Base-by-base conservation (phyloP, 148 eudicot species). In the Pouteria glomerata region DNA sequence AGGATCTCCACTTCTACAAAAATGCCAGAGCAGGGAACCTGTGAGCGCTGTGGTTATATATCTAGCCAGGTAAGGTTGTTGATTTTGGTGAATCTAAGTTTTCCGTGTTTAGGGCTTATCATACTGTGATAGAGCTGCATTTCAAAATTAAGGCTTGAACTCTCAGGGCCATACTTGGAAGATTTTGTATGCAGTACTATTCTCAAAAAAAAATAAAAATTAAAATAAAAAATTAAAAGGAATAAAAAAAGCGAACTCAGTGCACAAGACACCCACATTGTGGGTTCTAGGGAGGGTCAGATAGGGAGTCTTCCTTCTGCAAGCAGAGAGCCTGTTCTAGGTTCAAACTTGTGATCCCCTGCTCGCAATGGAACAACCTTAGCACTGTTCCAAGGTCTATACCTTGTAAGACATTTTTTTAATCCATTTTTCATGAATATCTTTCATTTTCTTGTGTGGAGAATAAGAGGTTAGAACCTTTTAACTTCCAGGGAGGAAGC, bases 11-110 rank as follows among this genome's bases (percentile, higher is more conserved):
- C 97, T 50, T 73, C 86, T 69, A 89, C 99, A 31, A 95, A 95
- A 82, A 95, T 95, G 99, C 99, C 99, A n/a, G 99, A 95, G 84
- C 99, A 95, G 76, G 99, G 99, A 78, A 95, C 78, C 59, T 95
- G 99, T 79, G 94, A 91, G 77, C 92, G 92, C 31, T 91, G 70
- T 66, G 70, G 70, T 48, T 66, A 66, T 50, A 66, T 66, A 47
- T 66, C 70, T 50, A 66, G 70, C 70, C 70, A 66, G 57, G 70
- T 86, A 77, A 76, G 34, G 42, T 55, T 51, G 31, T 48, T 62
- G 30, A 39, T 39, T 26, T 42, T 37, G 13, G 10, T 70, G 48
- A 69, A 39, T 37, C n/a, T 11, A 18, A n/a, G 44, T 51, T 52
- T n/a, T 34, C 52, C 34, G 31, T 48, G n/a, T 48, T 19, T 68